phyloP scores from a whole-genome alignment of 2,329 filamentous ascomycete species.

The Pyrenophora teres region DNA sequence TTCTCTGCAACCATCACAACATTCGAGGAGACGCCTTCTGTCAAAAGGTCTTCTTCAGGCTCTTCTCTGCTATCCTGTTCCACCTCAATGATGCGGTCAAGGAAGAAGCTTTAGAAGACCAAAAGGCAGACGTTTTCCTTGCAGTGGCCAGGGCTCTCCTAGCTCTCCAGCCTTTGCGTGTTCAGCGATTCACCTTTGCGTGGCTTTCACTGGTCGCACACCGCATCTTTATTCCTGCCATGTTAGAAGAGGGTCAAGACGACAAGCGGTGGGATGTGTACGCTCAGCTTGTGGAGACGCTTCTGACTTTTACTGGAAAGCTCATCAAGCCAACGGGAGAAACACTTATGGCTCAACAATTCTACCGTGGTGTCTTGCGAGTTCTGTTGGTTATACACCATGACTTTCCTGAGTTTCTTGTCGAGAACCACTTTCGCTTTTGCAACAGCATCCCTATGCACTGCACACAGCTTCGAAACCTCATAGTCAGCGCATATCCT shows the following conservation, averaged over 20 bases:
- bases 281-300: slow-evolving; percentile 71
- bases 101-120: slow-evolving; percentile 49
- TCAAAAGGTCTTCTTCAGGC: slow-evolving; percentile 86
- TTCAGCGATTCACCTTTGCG: slow-evolving; percentile 81
- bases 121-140: slow-evolving; percentile 71
- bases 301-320: slow-evolving; percentile 76
- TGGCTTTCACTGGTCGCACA: slow-evolving; percentile 87
- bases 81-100: slow-evolving; percentile 68
- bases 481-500: slow-evolving; percentile 81
- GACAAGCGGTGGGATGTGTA: slow-evolving; percentile 74
- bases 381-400: slow-evolving; percentile 86
- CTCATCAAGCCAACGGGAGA: slow-evolving; percentile 76
- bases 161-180: slow-evolving; percentile 74
- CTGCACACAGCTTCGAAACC: slow-evolving; percentile 84
- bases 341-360: slow-evolving; percentile 72
- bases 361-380: slow-evolving; percentile 83
- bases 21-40: slow-evolving; percentile 82
- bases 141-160: slow-evolving; percentile 73
- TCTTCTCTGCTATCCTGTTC: slow-evolving; percentile 83
- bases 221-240: slow-evolving; percentile 77
- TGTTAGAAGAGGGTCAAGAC: slow-evolving; percentile 67
- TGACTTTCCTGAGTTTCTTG: slow-evolving; percentile 91
- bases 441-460: slow-evolving; percentile 81
- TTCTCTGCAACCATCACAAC: slow-evolving; percentile 84
- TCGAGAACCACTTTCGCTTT: slow-evolving; percentile 81